Base-by-base conservation (phyloP, 2,329 filamentous ascomycete species). In the Monilinia vaccinii-corymbosi region DNA sequence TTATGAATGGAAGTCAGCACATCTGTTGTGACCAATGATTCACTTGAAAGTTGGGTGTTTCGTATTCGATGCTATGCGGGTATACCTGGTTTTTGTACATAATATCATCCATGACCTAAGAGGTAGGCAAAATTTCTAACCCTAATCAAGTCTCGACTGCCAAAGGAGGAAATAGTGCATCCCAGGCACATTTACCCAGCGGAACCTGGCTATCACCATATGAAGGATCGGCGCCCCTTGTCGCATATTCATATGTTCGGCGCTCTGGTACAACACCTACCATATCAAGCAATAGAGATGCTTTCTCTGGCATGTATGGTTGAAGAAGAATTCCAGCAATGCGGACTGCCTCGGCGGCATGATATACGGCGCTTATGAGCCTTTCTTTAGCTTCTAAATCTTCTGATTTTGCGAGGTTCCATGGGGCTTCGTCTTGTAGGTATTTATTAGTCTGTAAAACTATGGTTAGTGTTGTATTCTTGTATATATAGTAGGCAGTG, bases 221-320 rank as follows among this genome's bases (percentile, higher is more conserved):
- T 1, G 79, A 76, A 40, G 77, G 69, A 73, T 97, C 94, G 10
- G 74, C 78, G 1, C 84, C 84, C 32, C 85, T 75, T 31, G 66
- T 71, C 6, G 90, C 87, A 70, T 84, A 81, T 21, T 80, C 76
- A 62, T 91, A 81, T 0, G 77, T 81, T 60, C 93, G 80, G 56
- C 81, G 81, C 11, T 81, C 78, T 10, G 76, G 71, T 3, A 77
- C 75, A 5, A 99, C 91, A 1, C 88, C 87, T 10, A 99, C 76
- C 68, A 87, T 81, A 71, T 96, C 87, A 0, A 99, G 80, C 36
- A 97, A 74, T 65, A 83, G 76, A 13, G 75, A 74, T 50, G 90
- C 82, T 73, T 95, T 96, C 45, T 76, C 78, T 0, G 94, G 94
- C 81, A 99, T 96, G 70, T 92, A 89, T 1, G 94, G 91, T 73